These are phyloP conservation scores for Pseudozyma thailandica DNA, from an alignment of 1,284 basidiomycete species.

Conservation along the genomic window DNA sequence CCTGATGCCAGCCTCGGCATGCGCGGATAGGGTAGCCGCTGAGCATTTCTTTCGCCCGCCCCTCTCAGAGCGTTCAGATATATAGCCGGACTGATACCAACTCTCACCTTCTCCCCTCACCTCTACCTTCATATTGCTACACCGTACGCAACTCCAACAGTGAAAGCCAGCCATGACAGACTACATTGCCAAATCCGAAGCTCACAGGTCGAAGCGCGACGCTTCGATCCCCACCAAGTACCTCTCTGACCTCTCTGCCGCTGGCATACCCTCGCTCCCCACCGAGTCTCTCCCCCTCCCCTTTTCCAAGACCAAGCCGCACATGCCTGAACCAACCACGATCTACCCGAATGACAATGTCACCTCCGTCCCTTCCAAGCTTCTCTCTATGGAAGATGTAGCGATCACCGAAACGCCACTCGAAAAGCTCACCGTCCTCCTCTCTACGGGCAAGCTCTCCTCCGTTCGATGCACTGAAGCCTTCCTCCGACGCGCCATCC, in stretches of 20 bases:
- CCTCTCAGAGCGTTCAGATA: not conserved
- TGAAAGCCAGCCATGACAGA: conserved; percentile 20
- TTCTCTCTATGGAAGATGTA: conserved; percentile 35
- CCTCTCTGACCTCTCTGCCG: conserved; percentile 15
- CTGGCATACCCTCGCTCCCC: conserved; percentile 17
- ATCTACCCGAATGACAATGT: conserved; percentile 39
- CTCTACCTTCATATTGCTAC: not conserved
- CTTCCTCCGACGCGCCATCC: conserved; percentile 35
- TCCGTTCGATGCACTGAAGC: conserved; percentile 38
- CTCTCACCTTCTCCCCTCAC: not conserved
- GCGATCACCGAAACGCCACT: conserved; percentile 43
- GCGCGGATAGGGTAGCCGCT: too few relatives aligned
- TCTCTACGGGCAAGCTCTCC: conserved; percentile 28
- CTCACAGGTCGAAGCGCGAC: conserved; percentile 31
- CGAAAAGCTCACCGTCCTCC: conserved; percentile 27
- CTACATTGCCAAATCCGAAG: conserved; percentile 24
- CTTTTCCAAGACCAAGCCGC: conserved; percentile 20
- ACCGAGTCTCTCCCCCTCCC: conserved; percentile 35
- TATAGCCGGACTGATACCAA: conserved; percentile 15
- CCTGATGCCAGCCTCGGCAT: too few relatives aligned
- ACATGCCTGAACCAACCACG: conserved; percentile 29
- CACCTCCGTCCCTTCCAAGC: conserved; percentile 17
- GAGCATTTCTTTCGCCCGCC: not conserved
- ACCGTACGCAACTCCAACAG: not conserved
- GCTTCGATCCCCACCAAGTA: conserved; percentile 28